Evolutionary conservation across 176 grass and related monocot species (phyloP), one percentile per base, ranked within the genome.

Genomic region (Tillandsia fasciculata): DNA sequence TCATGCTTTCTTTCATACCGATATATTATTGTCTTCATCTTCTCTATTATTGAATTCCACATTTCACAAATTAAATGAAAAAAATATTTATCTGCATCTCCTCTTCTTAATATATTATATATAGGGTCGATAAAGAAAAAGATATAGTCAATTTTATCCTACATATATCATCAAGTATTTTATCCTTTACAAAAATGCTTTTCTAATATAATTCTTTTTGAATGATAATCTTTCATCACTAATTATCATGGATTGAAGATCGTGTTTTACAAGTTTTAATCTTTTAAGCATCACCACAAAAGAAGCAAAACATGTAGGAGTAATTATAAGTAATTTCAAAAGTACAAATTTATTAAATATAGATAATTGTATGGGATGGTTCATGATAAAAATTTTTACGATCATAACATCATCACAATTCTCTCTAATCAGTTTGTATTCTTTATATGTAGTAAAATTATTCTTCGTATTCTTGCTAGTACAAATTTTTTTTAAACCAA

Each of bases 261-360:
- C 17, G 0, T 2, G 49, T 26, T 27, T 75, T n/a, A 51, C 51
- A 10, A 64, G 24, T 28, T 22, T 75, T 48, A 72, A 72, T 48
- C 22, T 26, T 33, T 22, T 71, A 15, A 28, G 27, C 27, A 28
- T 28, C 28, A 80, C 26, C 27, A 74, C 64, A 24, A 42, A 14
- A 18, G 48, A 74, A 11, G 63, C 70, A 74, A 68, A 69, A 15
- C 26, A 2, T n/a, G 51, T 80, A 9, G 57, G 15, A 5, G 7
- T 59, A 66, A 80, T 26, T 23, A 47, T 61, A 53, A 80, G 50
- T 12, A 80, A 53, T 72, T 80, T 80, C 49, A 80, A 61, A 52
- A 47, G 64, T 24, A 67, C 48, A 50, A 59, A 58, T 17, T 75
- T 24, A 20, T 75, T 81, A 20, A 51, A 64, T 14, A 81, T 24